These are phyloP conservation scores for Fusarium sterilihyphosum DNA, from an alignment of 2,329 filamentous ascomycete genomes.

Conservation along the genomic window DNA sequence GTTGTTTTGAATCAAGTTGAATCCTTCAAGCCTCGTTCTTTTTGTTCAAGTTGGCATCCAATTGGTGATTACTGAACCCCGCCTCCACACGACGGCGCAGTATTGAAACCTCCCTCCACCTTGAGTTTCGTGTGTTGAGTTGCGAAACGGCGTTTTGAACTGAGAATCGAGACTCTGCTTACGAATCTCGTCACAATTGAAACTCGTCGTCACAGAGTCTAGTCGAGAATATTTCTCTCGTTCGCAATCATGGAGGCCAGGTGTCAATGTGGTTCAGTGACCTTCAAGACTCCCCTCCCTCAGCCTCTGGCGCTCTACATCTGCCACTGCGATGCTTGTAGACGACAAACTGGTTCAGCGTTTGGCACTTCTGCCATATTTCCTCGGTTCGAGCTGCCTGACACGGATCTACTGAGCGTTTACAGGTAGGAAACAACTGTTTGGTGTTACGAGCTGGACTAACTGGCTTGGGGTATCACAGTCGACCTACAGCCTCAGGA, in stretches of 20 bases:
- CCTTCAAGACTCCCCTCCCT: slow-evolving; percentile 69
- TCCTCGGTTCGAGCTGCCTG: slow-evolving; percentile 69
- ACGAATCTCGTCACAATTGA: neutral
- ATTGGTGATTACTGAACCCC: slow-evolving; percentile 21
- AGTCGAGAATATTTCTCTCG: neutral
- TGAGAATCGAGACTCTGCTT: neutral
- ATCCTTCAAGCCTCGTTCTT: neutral
- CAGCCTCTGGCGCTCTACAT: slow-evolving; percentile 73
- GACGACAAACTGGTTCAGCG: slow-evolving; percentile 71
- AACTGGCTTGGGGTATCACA: slow-evolving; percentile 42
- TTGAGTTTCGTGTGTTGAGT: neutral
- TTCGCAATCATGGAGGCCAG: slow-evolving; percentile 61
- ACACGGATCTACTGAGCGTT: slow-evolving; percentile 59
- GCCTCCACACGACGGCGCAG: neutral
- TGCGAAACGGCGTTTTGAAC: neutral
- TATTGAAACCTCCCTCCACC: slow-evolving; percentile 11
- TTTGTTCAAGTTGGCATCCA: slow-evolving; percentile 2
- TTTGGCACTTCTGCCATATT: slow-evolving; percentile 78
- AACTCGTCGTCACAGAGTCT: neutral
- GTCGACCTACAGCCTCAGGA: slow-evolving; percentile 66
- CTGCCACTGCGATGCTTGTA: slow-evolving; percentile 76
- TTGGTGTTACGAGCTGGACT: neutral
- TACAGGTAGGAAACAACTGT: slow-evolving; percentile 54
- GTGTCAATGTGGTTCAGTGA: slow-evolving; percentile 73
- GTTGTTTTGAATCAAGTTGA: neutral